Conservation (phyloP, 1,284 basidiomycete species). For the Fistulina hepatica region DNA sequence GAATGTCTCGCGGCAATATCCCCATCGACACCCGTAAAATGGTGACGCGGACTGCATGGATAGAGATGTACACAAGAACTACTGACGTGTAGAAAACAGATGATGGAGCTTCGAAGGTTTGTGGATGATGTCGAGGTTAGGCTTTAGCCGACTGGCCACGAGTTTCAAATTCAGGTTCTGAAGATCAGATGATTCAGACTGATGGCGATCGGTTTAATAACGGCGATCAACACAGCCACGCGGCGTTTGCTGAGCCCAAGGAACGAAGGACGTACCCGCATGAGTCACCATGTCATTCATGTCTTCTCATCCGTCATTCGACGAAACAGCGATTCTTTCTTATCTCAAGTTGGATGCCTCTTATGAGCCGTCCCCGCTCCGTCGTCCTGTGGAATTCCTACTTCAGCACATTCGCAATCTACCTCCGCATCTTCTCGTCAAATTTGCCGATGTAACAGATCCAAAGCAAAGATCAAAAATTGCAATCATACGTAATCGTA, state of each 20-base stretch:
- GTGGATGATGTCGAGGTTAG: not conserved
- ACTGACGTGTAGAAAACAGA: too few relatives aligned
- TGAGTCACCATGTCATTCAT: not conserved
- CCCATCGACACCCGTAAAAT: too few relatives aligned
- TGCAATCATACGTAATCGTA: slow-evolving; percentile 54
- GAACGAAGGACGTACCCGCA: not conserved
- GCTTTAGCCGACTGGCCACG: not conserved
- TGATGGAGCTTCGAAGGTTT: too few relatives aligned
- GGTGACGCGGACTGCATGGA: too few relatives aligned
- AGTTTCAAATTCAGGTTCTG: not conserved
- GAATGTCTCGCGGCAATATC: too few relatives aligned
- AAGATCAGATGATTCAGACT: not conserved
- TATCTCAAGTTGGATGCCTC: slow-evolving; percentile 52
- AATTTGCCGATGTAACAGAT: slow-evolving; percentile 51
- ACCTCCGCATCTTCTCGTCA: slow-evolving; percentile 50
- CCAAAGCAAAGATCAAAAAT: slow-evolving; percentile 57
- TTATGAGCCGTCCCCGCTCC: slow-evolving; percentile 48
- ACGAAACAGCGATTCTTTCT: slow-evolving; percentile 34
- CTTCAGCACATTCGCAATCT: slow-evolving; percentile 44
- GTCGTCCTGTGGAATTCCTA: slow-evolving; percentile 54
- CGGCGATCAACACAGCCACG: slow-evolving; percentile 6
- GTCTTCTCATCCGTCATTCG: slow-evolving; percentile 23
- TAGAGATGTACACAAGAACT: too few relatives aligned
- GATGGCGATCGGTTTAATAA: not conserved
- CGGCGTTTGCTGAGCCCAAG: too few relatives aligned